Conservation (phyloP, 805 yeast species). For the Yarrowia keelungensis region DNA sequence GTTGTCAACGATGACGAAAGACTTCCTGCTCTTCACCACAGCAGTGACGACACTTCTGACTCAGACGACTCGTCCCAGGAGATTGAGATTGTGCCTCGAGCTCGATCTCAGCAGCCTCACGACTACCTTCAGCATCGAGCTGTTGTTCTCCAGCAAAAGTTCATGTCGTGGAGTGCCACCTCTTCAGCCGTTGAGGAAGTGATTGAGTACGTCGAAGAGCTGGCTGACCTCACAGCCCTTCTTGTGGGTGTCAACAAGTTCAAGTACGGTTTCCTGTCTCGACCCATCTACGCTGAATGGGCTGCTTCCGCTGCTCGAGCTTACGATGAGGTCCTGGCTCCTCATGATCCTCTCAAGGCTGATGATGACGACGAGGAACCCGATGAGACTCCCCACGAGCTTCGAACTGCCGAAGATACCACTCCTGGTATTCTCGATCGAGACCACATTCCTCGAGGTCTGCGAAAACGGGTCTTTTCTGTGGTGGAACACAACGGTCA, state of each 20-base stretch:
- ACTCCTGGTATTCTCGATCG: slow-evolving; percentile 27
- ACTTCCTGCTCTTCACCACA: slow-evolving; percentile 1
- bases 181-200: slow-evolving; percentile 59
- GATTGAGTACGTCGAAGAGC: slow-evolving; percentile 58
- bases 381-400: slow-evolving; percentile 12
- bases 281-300: slow-evolving; percentile 51
- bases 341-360: slow-evolving; percentile 25
- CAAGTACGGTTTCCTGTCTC: slow-evolving; percentile 59
- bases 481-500: slow-evolving; percentile 28
- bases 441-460: slow-evolving; percentile 25
- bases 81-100: slow-evolving; percentile 22
- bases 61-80: slow-evolving; percentile 19
- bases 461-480: slow-evolving; percentile 32
- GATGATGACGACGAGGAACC: slow-evolving; percentile 12
- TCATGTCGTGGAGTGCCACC: slow-evolving; percentile 60
- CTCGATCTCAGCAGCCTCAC: not conserved
- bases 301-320: slow-evolving; percentile 38
- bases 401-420: not conserved
- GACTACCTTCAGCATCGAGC: slow-evolving; percentile 43
- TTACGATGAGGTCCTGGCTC: slow-evolving; percentile 30
- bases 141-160: slow-evolving; percentile 48
- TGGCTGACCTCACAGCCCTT: slow-evolving; percentile 53
- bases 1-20: not conserved
- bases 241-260: slow-evolving; percentile 59
- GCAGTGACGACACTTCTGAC: slow-evolving; percentile 13